These are phyloP conservation scores for Pseudonectria buxi DNA, from an alignment of 2,329 filamentous ascomycete species.

Conservation along the genomic window DNA sequence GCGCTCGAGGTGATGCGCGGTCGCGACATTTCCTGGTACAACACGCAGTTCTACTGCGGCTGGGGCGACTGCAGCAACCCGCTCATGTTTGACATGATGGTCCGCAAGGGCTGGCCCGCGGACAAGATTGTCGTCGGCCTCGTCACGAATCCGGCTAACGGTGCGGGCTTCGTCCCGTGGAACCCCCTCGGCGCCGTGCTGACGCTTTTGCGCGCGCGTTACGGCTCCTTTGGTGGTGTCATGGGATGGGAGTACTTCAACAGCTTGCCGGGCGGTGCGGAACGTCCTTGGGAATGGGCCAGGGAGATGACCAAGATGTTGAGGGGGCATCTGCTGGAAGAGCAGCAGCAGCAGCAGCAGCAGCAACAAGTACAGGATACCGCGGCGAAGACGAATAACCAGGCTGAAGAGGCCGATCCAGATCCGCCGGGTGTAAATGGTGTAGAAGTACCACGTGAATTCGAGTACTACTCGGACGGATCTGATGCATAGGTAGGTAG, in stretches of 20 bases:
- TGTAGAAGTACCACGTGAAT: slow-evolving; percentile 22
- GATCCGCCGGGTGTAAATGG: slow-evolving; percentile 21
- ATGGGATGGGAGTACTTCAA: slow-evolving; percentile 98
- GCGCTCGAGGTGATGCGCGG: slow-evolving; percentile 63
- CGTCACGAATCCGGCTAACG: slow-evolving; percentile 71
- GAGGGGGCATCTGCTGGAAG: slow-evolving; percentile 20
- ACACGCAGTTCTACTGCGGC: slow-evolving; percentile 87
- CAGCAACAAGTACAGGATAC: neutral
- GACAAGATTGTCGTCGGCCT: slow-evolving; percentile 72
- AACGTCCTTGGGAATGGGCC: slow-evolving; percentile 72
- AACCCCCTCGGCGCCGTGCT: slow-evolving; percentile 41
- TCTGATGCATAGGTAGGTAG: too few relatives aligned
- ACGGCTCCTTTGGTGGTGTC: slow-evolving; percentile 72
- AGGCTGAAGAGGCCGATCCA: slow-evolving; percentile 16
- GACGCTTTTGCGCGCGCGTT: slow-evolving; percentile 36
- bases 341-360: neutral
- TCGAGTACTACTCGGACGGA: slow-evolving; percentile 30
- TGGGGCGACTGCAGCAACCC: slow-evolving; percentile 58
- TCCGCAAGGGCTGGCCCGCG: slow-evolving; percentile 62
- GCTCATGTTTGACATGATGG: slow-evolving; percentile 42
- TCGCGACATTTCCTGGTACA: slow-evolving; percentile 72
- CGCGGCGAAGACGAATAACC: neutral
- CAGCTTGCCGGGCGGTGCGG: slow-evolving; percentile 56
- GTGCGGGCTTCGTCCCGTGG: slow-evolving; percentile 45
- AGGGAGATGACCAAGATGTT: slow-evolving; percentile 51